Percentiles rank a stretch among this genome's conserved stretches.
These are phyloP conservation scores for Neurospora tetraspora DNA, from an alignment of 495 filamentous ascomycete species.

Conservation along the genomic window DNA sequence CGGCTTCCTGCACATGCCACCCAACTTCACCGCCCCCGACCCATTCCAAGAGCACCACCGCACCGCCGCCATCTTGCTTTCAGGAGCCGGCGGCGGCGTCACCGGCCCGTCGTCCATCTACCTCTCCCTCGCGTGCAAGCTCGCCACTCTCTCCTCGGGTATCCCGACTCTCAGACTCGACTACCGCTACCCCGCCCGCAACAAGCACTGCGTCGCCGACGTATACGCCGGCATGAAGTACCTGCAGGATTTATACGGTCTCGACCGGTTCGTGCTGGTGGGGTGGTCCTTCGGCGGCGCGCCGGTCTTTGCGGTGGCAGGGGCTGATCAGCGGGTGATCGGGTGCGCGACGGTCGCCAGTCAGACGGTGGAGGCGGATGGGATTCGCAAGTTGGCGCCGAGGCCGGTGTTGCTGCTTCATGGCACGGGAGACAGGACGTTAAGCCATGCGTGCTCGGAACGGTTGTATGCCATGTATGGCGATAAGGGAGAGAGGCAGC, in stretches of 20 bases:
- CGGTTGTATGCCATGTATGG: conserved; percentile 31
- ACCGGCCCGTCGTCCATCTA: conserved; percentile 34
- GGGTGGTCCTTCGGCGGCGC: conserved; percentile 40
- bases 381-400: conserved; percentile 17
- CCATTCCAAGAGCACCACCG: conserved; percentile 6
- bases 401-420: conserved; percentile 30
- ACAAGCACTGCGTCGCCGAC: conserved; percentile 26
- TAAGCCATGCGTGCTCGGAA: conserved; percentile 24
- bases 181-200: conserved; percentile 31
- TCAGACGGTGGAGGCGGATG: conserved; percentile 21
- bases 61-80: conserved; percentile 32
- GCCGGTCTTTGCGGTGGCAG: conserved; percentile 28
- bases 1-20: conserved; percentile 15
- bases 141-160: conserved; percentile 23
- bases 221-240: conserved; percentile 29
- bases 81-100: conserved; percentile 36
- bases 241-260: conserved; percentile 22
- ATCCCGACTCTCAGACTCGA: conserved; percentile 34
- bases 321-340: conserved; percentile 24
- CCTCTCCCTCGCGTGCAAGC: conserved; percentile 32
- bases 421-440: conserved; percentile 26
- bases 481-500: conserved; percentile 15
- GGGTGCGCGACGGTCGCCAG: conserved; percentile 31
- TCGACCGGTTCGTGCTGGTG: conserved; percentile 30
- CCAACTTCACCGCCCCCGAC: conserved; percentile 6